Conservation (phyloP, 1,284 basidiomycete species). For the Ceraceosorus bombacis region DNA sequence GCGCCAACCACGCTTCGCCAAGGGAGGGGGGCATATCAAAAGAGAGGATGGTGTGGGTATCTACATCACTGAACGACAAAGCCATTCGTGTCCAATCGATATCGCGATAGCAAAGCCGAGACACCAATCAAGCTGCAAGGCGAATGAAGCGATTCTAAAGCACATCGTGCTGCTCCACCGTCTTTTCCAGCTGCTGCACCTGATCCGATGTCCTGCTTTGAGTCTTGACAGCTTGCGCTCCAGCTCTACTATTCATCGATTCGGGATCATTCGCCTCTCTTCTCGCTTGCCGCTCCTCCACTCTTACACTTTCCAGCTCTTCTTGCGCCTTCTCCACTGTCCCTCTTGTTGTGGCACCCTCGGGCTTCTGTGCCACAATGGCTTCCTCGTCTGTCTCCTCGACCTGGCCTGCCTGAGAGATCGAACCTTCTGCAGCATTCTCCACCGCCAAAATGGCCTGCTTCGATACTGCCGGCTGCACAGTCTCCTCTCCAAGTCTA, state of each 20-base stretch:
- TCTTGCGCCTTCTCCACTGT: background rate
- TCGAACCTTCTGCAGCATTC: too few species aligned
- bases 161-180: background rate
- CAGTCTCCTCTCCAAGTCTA: constrained; percentile 4
- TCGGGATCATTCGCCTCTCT: background rate
- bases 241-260: background rate
- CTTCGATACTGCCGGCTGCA: background rate
- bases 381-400: background rate
- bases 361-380: background rate
- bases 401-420: background rate
- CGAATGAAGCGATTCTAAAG: too few species aligned
- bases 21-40: too few species aligned
- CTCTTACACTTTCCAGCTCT: background rate
- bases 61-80: too few species aligned
- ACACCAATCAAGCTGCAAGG: too few species aligned
- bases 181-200: background rate
- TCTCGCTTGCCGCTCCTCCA: background rate
- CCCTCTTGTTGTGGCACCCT: background rate
- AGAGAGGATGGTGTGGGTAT: too few species aligned
- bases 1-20: too few species aligned
- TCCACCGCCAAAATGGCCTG: background rate
- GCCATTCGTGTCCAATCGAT: too few species aligned
- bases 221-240: background rate
- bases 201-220: background rate
- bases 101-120: too few species aligned